Percentiles rank a stretch among this genome's conserved stretches.
These are phyloP conservation scores for Phytophthora kernoviae DNA, from an alignment of 352 stramenopile genomes.

Conservation along the genomic window DNA sequence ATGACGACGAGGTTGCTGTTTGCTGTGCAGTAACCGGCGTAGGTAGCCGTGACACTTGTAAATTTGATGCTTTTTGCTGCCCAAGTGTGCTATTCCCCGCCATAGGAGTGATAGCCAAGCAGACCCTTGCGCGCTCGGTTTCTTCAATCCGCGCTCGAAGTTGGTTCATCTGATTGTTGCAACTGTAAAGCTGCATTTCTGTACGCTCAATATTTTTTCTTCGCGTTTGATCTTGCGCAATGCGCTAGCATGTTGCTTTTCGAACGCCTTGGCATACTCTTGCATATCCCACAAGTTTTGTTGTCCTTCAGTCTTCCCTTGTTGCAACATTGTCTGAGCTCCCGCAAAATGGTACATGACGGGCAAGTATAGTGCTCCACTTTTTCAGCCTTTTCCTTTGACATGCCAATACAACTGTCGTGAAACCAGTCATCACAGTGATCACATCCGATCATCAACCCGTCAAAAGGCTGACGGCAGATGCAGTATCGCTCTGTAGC, in stretches of 20 bases:
- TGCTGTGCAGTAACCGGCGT: slow-evolving; percentile 11
- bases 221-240: slow-evolving; percentile 85
- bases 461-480: slow-evolving; percentile 90
- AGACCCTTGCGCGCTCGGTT: slow-evolving; percentile 67
- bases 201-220: slow-evolving; percentile 81
- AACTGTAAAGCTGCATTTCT: slow-evolving; percentile 79
- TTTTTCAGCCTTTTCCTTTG: slow-evolving; percentile 93
- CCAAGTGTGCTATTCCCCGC: slow-evolving; percentile 14
- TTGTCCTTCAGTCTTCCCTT: slow-evolving; percentile 45
- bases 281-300: slow-evolving; percentile 83
- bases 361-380: slow-evolving; percentile 96
- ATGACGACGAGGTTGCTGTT: slow-evolving; percentile 3
- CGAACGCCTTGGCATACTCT: slow-evolving; percentile 83
- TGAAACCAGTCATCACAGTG: slow-evolving; percentile 91
- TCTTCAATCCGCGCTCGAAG: slow-evolving; percentile 73
- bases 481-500: slow-evolving; percentile 92
- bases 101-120: slow-evolving; percentile 42
- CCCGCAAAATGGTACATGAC: slow-evolving; percentile 91
- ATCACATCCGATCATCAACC: slow-evolving; percentile 90
- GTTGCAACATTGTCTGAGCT: slow-evolving; percentile 73
- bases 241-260: slow-evolving; percentile 79
- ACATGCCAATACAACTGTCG: slow-evolving; percentile 90
- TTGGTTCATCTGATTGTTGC: slow-evolving; percentile 84
- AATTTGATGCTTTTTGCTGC: slow-evolving; percentile 16
- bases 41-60: slow-evolving; percentile 4